Conservation (phyloP, 1,284 basidiomycete genomes). For the Ustilago tritici region DNA sequence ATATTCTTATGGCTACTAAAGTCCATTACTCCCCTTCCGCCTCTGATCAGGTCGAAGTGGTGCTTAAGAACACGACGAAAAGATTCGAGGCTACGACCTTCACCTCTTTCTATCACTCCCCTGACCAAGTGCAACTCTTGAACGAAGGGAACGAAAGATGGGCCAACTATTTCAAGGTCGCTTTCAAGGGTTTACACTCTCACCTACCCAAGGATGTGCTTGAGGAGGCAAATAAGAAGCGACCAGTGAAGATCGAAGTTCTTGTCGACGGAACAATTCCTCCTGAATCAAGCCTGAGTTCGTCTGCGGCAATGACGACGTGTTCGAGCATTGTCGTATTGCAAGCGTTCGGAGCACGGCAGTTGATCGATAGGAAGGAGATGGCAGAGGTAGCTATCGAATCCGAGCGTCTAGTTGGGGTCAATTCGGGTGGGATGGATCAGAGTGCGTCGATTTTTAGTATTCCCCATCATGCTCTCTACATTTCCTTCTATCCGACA, state of each 20-base stretch:
- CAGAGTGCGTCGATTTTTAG: constrained; percentile 67
- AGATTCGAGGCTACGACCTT: constrained; percentile 55
- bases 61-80: constrained; percentile 59
- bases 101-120: constrained; percentile 38
- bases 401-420: constrained; percentile 65
- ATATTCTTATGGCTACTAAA: constrained; percentile 67
- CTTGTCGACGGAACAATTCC: constrained; percentile 67
- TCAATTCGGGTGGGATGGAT: constrained; percentile 69
- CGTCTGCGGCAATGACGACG: constrained; percentile 66
- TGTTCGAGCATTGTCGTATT: constrained; percentile 63
- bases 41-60: constrained; percentile 19
- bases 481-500: constrained; percentile 63
- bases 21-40: constrained; percentile 25
- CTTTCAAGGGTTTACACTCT: constrained; percentile 63
- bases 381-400: constrained; percentile 68
- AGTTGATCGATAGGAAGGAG: constrained; percentile 54
- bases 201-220: constrained; percentile 52
- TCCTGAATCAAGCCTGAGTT: constrained; percentile 62
- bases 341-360: constrained; percentile 60
- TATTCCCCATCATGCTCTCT: constrained; percentile 60
- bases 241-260: constrained; percentile 56
- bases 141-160: constrained; percentile 61
- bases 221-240: constrained; percentile 12
- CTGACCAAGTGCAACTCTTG: constrained; percentile 44
- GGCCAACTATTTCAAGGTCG: constrained; percentile 69